Conservation (phyloP, 768 basidiomycete genomes). For the Dioszegia aurantiaca region DNA sequence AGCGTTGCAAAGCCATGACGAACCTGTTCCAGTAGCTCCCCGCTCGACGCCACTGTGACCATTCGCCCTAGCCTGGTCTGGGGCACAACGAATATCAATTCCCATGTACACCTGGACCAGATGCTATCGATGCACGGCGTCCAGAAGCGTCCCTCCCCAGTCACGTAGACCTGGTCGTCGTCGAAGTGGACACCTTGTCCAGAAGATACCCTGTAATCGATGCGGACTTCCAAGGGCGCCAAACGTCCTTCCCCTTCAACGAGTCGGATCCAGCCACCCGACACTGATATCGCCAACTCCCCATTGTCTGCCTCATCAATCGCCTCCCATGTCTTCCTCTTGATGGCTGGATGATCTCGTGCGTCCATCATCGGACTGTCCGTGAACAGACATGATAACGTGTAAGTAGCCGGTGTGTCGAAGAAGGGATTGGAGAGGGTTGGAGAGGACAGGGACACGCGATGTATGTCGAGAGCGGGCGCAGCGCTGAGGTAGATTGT, state of each 20-base stretch:
- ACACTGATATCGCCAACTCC: constrained; percentile 84
- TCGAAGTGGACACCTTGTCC: constrained; percentile 33
- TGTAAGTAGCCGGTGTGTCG: constrained; percentile 38
- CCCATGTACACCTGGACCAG: constrained; percentile 98
- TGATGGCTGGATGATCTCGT: constrained; percentile 86
- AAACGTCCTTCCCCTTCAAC: constrained; percentile 58
- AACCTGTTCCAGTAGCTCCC: constrained; percentile 89
- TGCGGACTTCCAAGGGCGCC: constrained; percentile 43
- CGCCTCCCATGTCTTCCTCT: constrained; percentile 85
- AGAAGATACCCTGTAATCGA: constrained; percentile 35
- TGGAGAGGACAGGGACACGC: constrained; percentile 42
- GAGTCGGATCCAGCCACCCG: constrained; percentile 51
- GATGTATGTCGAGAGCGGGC: constrained; percentile 33
- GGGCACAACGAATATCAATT: constrained; percentile 93
- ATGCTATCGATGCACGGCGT: constrained; percentile 93
- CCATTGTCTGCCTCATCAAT: constrained; percentile 90
- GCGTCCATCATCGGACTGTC: constrained; percentile 65
- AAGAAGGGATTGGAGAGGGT: constrained; percentile 32
- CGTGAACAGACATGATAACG: constrained; percentile 39
- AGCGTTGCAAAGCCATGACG: constrained; percentile 47
- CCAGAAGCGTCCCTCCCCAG: constrained; percentile 87
- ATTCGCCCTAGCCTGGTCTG: constrained; percentile 4
- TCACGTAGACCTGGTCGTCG: constrained; percentile 73
- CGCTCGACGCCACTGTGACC: constrained; percentile 79
- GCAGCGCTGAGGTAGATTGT: constrained; percentile 73